A percentile compares a stretch with the other conserved stretches of the same genome.
Conservation (phyloP, 768 basidiomycete species). For the Calocera viscosa region DNA sequence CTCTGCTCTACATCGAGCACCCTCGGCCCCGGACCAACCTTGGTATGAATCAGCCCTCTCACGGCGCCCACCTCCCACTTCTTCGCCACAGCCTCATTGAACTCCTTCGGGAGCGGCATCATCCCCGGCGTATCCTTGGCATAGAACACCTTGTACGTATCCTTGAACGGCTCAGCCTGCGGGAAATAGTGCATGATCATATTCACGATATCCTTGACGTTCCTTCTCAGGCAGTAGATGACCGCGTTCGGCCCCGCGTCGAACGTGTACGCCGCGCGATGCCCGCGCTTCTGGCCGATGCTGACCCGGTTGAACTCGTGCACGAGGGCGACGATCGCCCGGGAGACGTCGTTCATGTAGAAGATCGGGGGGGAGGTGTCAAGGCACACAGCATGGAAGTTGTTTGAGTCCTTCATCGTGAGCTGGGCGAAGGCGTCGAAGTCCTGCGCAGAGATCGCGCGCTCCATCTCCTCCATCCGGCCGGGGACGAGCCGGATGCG, state of each 20-base stretch:
- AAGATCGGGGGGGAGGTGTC: constrained; percentile 98
- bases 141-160: constrained; percentile 53
- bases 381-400: constrained; percentile 95
- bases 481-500: constrained; percentile 82
- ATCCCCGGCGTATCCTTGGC: constrained; percentile 33
- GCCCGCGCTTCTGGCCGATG: constrained; percentile 41
- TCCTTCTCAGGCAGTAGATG: constrained; percentile 71
- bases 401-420: constrained; percentile 96
- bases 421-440: constrained; percentile 81
- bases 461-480: constrained; percentile 70
- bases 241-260: constrained; percentile 99
- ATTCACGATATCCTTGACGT: constrained; percentile 65
- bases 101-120: constrained; percentile 45
- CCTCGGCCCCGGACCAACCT: constrained; percentile 79
- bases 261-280: constrained; percentile 94
- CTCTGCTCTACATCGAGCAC: constrained; percentile 49
- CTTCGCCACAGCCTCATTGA: constrained; percentile 67
- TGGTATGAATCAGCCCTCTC: constrained; percentile 81
- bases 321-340: constrained; percentile 82
- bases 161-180: constrained; percentile 60
- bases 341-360: constrained; percentile 95
- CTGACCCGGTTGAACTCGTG: constrained; percentile 84
- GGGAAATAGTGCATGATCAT: constrained; percentile 81
- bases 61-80: constrained; percentile 64
- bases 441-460: constrained; percentile 65